Evolutionary conservation across 495 filamentous ascomycete genomes (phyloP), one percentile per base, ranked within the genome.

Genomic region (Bacidia rubella): DNA sequence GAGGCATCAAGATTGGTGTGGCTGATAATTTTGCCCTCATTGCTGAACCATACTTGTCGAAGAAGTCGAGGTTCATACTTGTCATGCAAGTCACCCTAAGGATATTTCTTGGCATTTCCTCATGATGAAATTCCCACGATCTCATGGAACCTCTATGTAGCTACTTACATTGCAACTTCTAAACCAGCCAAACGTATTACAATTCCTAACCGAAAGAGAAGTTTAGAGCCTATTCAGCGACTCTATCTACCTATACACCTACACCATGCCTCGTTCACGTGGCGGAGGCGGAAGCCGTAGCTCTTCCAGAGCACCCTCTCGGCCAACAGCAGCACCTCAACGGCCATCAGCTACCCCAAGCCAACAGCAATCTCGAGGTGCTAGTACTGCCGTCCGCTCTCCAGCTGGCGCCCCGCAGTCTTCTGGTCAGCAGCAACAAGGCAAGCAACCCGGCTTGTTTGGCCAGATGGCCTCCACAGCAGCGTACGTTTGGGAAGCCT

Each of bases 391-490:
- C 54, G 83, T 84, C 42, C 72, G 76, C 22, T 70, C 74, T 29
- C 67, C 69, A 44, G 61, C 70, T 17, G 62, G 69, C 20, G 57
- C 69, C 21, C 69, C 70, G 47, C 65, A 74, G 49, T 63, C 75
- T 55, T 70, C 70, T 49, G 63, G 75, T 54, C 29, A 35, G 29
- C 53, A 48, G 47, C 68, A 70, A 54, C 73, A 79, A 51, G 79
- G 82, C 15, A 50, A 47, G 32, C 49, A 51, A 2, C 78, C 83
- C 3, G 86, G 87, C 57, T 74, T 90, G 5, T 81, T 93, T 58
- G 86, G 81, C 44, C 82, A 90, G 73, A 90, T 90, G 81, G 86
- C 86, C 56, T 85, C 80, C 57, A 90, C 86, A 46, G 86, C 85
- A 60, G 85, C 85, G 80, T 89, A 81, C 64, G 83, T 72, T 39